phyloP scores from a whole-genome alignment of 495 filamentous ascomycete genomes.

The Penicillium paxilli region DNA sequence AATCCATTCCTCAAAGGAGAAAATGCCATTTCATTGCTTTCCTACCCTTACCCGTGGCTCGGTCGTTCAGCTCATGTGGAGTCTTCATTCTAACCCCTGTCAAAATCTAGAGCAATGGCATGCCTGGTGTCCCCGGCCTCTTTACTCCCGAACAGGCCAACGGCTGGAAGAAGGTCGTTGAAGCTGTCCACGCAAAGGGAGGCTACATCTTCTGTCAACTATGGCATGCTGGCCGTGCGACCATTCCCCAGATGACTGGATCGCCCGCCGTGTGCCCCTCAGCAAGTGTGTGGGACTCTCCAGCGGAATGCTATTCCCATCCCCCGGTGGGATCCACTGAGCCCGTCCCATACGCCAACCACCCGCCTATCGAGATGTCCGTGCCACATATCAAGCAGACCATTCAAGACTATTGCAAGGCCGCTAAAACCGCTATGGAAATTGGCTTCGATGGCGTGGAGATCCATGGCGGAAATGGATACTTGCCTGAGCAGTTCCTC shows the following conservation, averaged over 20 bases:
- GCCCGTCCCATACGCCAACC: conserved; percentile 42
- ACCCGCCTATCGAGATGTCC: conserved; percentile 47
- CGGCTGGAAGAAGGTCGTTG: conserved; percentile 52
- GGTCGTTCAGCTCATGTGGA: background rate
- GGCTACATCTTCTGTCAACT: conserved; percentile 55
- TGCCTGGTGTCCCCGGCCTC: conserved; percentile 52
- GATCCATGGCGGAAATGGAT: conserved; percentile 56
- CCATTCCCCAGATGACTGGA: conserved; percentile 45
- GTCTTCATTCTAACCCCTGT: background rate
- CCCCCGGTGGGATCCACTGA: conserved; percentile 32
- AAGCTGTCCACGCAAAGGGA: conserved; percentile 54
- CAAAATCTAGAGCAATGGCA: conserved; percentile 36
- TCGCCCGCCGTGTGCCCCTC: conserved; percentile 37
- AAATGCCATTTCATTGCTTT: too few relatives aligned
- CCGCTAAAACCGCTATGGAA: conserved; percentile 59
- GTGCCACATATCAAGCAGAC: conserved; percentile 42
- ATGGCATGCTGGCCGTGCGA: conserved; percentile 53
- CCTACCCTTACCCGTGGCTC: background rate
- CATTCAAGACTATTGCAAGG: conserved; percentile 52
- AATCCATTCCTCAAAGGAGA: background rate
- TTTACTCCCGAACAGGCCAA: conserved; percentile 45
- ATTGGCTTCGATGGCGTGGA: conserved; percentile 65
- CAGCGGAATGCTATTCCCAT: conserved; percentile 37
- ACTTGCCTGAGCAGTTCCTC: conserved; percentile 55
- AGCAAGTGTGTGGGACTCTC: conserved; percentile 41